Percentiles rank a stretch among this genome's conserved stretches.
Conservation (phyloP, 176 grass and related monocot species). For the Chrysopogon serrulatus region DNA sequence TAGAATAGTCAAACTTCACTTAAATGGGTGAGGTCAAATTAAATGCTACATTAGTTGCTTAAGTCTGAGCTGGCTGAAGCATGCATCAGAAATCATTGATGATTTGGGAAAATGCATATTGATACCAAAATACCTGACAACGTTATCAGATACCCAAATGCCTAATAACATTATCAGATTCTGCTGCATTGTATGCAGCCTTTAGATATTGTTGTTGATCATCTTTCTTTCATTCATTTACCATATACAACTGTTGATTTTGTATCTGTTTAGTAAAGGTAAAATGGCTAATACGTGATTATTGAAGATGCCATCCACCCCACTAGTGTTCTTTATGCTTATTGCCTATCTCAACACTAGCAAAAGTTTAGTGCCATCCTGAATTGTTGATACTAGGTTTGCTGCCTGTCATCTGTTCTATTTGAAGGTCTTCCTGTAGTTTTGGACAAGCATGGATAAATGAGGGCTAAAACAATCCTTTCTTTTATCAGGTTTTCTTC, state of each 20-base stretch:
- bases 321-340: neutral
- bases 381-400: neutral
- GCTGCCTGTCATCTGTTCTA: neutral
- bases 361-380: neutral
- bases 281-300: neutral
- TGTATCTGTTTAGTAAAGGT: neutral
- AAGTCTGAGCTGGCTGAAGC: neutral
- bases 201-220: neutral
- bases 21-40: neutral
- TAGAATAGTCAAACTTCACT: neutral
- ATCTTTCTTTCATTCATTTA: neutral
- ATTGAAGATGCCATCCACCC: neutral
- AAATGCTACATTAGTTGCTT: neutral
- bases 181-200: neutral
- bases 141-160: neutral
- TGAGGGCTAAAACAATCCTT: constrained; percentile 14
- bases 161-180: neutral
- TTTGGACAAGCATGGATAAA: constrained; percentile 2
- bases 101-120: neutral
- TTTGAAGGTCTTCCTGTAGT: neutral
- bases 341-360: neutral
- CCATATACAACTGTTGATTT: neutral
- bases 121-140: neutral
- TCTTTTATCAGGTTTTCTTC: constrained; percentile 70
- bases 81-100: neutral